Conservation (phyloP, 164 flowering plant genomes). For the Sedum album region DNA sequence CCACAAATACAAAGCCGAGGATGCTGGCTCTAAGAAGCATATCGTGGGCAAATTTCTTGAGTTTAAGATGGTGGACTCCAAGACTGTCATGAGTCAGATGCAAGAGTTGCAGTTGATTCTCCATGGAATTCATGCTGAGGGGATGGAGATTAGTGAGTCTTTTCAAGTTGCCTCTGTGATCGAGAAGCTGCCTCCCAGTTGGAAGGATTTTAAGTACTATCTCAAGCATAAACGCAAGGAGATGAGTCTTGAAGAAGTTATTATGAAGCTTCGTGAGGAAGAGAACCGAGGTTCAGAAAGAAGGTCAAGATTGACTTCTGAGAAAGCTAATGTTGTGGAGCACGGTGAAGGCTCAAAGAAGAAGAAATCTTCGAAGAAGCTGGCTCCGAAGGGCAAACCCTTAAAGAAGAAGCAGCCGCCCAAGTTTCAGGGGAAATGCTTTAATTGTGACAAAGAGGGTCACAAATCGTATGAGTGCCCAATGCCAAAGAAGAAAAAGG, state of each 20-base stretch:
- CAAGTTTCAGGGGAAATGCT: neutral
- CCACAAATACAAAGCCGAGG: too few species aligned
- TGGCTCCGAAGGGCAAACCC: neutral
- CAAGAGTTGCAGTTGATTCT: neutral
- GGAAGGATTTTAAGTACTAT: conserved; percentile 3
- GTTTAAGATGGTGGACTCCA: neutral
- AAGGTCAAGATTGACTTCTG: neutral
- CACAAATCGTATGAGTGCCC: neutral
- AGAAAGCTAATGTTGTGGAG: neutral
- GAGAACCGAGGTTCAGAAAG: neutral
- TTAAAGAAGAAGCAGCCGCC: neutral
- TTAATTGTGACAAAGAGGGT: neutral
- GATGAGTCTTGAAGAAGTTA: neutral
- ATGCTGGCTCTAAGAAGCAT: too few species aligned
- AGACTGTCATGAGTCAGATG: neutral
- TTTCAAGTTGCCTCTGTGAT: neutral
- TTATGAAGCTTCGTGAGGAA: neutral
- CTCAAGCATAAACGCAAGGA: conserved; percentile 10
- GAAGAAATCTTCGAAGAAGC: neutral
- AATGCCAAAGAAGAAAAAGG: neutral
- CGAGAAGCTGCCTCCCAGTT: neutral
- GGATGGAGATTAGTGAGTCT: neutral
- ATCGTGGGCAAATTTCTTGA: neutral
- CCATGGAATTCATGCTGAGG: conserved; percentile 10
- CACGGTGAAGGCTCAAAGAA: neutral